These are phyloP conservation scores for Tulasnella sp. DNA, from an alignment of 768 basidiomycete species.

Conservation along the genomic window DNA sequence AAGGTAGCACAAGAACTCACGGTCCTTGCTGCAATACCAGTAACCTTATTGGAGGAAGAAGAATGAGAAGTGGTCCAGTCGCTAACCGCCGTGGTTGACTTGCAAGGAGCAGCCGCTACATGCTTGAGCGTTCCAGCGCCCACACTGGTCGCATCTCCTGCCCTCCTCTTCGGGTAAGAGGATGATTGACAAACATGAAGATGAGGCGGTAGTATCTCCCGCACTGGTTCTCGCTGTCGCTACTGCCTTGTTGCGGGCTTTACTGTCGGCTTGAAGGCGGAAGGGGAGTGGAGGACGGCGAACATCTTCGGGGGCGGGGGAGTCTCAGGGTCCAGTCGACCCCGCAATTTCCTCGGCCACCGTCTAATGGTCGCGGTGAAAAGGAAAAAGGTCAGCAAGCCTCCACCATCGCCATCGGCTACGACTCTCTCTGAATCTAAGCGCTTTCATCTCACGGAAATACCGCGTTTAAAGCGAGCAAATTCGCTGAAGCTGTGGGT, in stretches of 20 bases:
- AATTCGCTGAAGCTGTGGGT: conserved; percentile 75
- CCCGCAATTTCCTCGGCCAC: background rate
- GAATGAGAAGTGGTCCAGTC: background rate
- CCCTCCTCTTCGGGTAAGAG: conserved; percentile 58
- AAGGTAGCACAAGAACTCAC: conserved; percentile 40
- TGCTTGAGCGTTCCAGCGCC: conserved; percentile 36
- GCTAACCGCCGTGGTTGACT: background rate
- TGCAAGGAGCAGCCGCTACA: conserved; percentile 56
- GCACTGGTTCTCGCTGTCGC: background rate
- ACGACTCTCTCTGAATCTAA: background rate
- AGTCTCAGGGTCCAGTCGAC: background rate
- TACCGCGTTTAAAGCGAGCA: conserved; percentile 38
- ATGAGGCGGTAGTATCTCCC: conserved; percentile 41
- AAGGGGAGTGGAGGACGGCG: background rate
- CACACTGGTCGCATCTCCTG: conserved; percentile 63
- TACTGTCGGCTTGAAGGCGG: background rate
- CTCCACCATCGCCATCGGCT: background rate
- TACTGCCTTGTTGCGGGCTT: background rate
- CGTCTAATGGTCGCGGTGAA: background rate
- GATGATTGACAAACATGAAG: conserved; percentile 45
- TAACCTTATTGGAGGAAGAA: conserved; percentile 36
- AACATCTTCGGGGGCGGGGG: too few species aligned
- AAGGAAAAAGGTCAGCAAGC: conserved; percentile 22
- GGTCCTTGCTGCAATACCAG: conserved; percentile 66
- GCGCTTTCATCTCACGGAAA: conserved; percentile 69